phyloP scores from a whole-genome alignment of 441 rosid species.

The Jatropha multifida region DNA sequence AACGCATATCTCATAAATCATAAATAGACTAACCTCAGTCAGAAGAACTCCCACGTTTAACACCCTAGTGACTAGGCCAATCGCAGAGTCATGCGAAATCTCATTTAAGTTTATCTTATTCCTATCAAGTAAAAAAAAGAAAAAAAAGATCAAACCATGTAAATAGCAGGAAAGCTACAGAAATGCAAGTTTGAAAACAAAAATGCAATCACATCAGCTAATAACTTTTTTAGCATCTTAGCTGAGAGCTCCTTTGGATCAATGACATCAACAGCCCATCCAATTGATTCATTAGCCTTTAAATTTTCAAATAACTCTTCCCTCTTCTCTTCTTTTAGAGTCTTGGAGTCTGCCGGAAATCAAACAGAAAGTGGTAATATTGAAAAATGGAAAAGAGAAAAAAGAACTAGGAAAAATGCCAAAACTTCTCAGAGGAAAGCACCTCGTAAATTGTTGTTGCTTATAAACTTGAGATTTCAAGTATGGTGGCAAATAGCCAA shows the following conservation, averaged over 20 bases:
- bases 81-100: slow-evolving; percentile 91
- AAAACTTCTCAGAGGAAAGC: neutral
- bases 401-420: neutral
- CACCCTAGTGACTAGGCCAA: slow-evolving; percentile 67
- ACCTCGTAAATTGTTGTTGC: neutral
- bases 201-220: slow-evolving; percentile 6
- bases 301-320: slow-evolving; percentile 75
- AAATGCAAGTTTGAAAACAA: neutral
- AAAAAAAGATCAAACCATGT: slow-evolving; percentile 14
- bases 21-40: slow-evolving; percentile 57
- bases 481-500: neutral
- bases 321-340: slow-evolving; percentile 85
- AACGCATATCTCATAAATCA: slow-evolving; percentile 10
- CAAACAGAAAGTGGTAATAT: slow-evolving; percentile 9
- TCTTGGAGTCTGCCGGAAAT: slow-evolving; percentile 69
- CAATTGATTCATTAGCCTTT: slow-evolving; percentile 71
- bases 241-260: slow-evolving; percentile 91
- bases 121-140: slow-evolving; percentile 31
- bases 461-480: neutral
- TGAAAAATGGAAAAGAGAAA: neutral
- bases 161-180: slow-evolving; percentile 13
- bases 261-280: slow-evolving; percentile 95
- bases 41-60: slow-evolving; percentile 74
- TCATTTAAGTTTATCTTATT: slow-evolving; percentile 80
- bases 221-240: slow-evolving; percentile 82